phyloP scores from a whole-genome alignment of 345 rosid genomes.

The Turritis glabra region DNA sequence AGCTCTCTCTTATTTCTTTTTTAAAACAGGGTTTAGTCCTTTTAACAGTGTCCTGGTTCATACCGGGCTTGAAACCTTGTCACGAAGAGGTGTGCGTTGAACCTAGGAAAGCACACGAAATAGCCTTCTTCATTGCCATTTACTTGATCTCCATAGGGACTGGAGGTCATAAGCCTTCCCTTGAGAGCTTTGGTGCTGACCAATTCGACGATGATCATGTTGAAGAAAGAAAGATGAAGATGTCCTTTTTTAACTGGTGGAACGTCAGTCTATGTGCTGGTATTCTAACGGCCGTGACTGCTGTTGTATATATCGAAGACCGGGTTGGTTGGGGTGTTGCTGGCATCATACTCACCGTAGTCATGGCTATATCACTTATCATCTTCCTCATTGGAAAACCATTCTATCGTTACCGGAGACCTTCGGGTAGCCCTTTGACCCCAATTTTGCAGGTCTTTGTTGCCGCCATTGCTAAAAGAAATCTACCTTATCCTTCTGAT shows the following conservation, averaged over 20 bases:
- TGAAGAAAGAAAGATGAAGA: conserved; percentile 70
- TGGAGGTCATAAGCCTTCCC: conserved; percentile 93
- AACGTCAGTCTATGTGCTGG: conserved; percentile 72
- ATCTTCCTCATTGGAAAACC: conserved; percentile 71
- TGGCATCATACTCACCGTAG: conserved; percentile 53
- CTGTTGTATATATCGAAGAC: conserved; percentile 74
- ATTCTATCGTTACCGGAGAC: conserved; percentile 62
- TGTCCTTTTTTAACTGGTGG: conserved; percentile 99
- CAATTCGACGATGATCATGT: conserved; percentile 82
- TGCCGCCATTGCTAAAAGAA: conserved; percentile 75
- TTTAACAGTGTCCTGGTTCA: conserved; percentile 66
- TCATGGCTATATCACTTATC: conserved; percentile 63
- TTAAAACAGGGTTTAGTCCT: conserved; percentile 76
- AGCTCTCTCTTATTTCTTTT: too few relatives aligned
- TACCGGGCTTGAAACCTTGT: conserved; percentile 74
- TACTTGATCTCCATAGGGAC: conserved; percentile 88
- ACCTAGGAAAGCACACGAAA: conserved; percentile 66
- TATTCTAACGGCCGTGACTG: conserved; percentile 71
- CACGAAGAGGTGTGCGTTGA: conserved; percentile 46
- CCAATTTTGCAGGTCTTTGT: conserved; percentile 80
- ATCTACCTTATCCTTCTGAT: conserved; percentile 55
- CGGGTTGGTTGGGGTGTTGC: conserved; percentile 79
- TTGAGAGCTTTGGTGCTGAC: conserved; percentile 98
- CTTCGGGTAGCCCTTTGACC: conserved; percentile 80
- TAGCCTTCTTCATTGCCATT: conserved; percentile 70